Evolutionary conservation across 352 stramenopile genomes (phyloP).

Genomic region (Phytophthora meadii): DNA sequence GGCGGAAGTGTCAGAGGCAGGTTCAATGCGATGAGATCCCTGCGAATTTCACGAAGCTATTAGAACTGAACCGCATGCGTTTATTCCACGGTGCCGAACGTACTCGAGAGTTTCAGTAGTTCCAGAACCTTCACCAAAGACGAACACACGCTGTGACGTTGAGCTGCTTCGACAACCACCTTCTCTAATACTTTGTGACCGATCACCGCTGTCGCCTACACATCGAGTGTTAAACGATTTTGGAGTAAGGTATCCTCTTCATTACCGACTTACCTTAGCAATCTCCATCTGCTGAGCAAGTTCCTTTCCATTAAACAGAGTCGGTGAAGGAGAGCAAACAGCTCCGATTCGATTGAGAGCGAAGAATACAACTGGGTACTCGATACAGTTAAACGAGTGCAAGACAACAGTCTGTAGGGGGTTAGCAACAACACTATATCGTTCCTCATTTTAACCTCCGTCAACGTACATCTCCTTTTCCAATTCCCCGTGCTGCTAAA

Average conservation of each 20-base stretch:
- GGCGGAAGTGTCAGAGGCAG: slow-evolving; percentile 34
- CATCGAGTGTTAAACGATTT: not conserved
- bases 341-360: not conserved
- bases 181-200: slow-evolving; percentile 13
- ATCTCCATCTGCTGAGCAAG: not conserved
- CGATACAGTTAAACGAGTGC: not conserved
- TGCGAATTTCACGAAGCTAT: not conserved
- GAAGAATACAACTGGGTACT: slow-evolving; percentile 1
- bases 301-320: not conserved
- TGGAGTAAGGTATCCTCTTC: not conserved
- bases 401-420: not conserved
- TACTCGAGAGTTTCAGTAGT: slow-evolving; percentile 17
- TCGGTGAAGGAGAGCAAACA: slow-evolving; percentile 1
- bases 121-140: slow-evolving; percentile 18
- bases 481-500: not conserved
- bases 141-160: slow-evolving; percentile 17
- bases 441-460: not conserved
- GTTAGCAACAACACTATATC: not conserved
- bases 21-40: slow-evolving; percentile 25
- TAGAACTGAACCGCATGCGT: not conserved
- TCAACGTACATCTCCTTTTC: not conserved
- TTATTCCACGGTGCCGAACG: not conserved
- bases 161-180: slow-evolving; percentile 19
- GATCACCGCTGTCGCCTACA: slow-evolving; percentile 23
- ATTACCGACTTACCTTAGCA: not conserved